Percentiles rank a stretch among this genome's conserved stretches.
Evolutionary conservation across 2,329 filamentous ascomycete species (phyloP).

Genomic region (Penicillium sp.): DNA sequence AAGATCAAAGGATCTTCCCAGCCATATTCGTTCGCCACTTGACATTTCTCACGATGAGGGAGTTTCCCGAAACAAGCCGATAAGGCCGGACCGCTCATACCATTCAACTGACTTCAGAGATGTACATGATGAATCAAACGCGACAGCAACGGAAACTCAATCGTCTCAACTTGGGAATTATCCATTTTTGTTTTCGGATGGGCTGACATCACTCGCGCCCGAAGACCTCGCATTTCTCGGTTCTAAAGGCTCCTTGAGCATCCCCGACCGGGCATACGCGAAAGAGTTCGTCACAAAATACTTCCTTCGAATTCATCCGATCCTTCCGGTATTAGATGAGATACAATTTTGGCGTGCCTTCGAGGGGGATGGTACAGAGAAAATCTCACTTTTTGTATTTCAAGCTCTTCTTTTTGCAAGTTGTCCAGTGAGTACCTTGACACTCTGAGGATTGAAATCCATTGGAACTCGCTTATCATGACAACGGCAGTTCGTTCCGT

Average conservation of each 20-base stretch:
- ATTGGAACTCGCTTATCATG: background rate
- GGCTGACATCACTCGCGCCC: slow-evolving; percentile 30
- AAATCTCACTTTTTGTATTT: slow-evolving; percentile 37
- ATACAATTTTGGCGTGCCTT: slow-evolving; percentile 51
- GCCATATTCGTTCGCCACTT: background rate
- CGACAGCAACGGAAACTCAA: no score
- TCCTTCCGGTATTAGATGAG: slow-evolving; percentile 41
- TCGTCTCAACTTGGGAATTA: slow-evolving; percentile 11
- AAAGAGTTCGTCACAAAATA: slow-evolving; percentile 53
- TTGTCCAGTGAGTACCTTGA: slow-evolving; percentile 37
- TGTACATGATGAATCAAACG: background rate
- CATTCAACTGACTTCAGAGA: background rate
- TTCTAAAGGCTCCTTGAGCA: slow-evolving; percentile 51
- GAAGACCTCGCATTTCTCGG: slow-evolving; percentile 55
- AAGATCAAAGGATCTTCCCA: background rate
- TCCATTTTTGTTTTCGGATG: slow-evolving; percentile 28
- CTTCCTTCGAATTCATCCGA: slow-evolving; percentile 38
- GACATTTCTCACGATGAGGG: background rate
- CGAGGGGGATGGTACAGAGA: slow-evolving; percentile 9
- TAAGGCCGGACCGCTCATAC: background rate
- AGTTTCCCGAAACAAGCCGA: background rate
- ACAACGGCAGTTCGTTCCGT: slow-evolving; percentile 47
- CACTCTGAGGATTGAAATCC: background rate
- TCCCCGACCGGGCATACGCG: slow-evolving; percentile 48
- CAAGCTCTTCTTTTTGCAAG: slow-evolving; percentile 38